Conservation (phyloP, 2,329 filamentous ascomycete species). For the Aaosphaeria arxii region DNA sequence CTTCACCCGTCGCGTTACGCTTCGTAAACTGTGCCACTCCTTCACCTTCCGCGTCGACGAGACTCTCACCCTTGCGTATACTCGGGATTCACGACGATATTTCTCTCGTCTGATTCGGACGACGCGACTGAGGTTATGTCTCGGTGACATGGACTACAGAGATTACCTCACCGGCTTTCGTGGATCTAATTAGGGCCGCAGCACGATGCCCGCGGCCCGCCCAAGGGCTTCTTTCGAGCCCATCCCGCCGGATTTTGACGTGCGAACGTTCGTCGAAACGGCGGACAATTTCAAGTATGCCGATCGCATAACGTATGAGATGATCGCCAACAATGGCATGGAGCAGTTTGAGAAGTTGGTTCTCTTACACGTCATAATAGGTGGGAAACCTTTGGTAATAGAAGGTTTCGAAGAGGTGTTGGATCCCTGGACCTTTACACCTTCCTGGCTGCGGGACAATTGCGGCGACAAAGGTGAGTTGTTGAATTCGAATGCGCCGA, state of each 20-base stretch:
- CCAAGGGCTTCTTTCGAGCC: conserved; percentile 90
- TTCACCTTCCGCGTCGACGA: no score
- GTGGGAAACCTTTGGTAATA: conserved; percentile 85
- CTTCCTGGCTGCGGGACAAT: conserved; percentile 74
- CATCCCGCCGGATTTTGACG: conserved; percentile 79
- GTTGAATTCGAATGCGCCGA: neutral
- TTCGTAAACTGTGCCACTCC: no score
- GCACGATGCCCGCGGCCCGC: conserved; percentile 69
- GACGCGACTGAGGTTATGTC: no score
- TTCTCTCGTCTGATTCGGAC: no score
- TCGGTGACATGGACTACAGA: no score
- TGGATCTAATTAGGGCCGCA: neutral
- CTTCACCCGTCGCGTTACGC: no score
- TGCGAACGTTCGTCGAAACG: conserved; percentile 70
- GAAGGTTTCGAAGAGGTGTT: conserved; percentile 80
- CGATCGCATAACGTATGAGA: conserved; percentile 71
- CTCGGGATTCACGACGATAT: no score
- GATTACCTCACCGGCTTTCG: no score
- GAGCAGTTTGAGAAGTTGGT: conserved; percentile 85
- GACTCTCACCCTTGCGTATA: no score
- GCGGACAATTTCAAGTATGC: conserved; percentile 86
- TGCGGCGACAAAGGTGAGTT: conserved; percentile 73
- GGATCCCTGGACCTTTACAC: conserved; percentile 74
- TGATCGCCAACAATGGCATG: conserved; percentile 73
- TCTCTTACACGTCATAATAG: conserved; percentile 74